Evolutionary conservation across 306 rosid species (phyloP).

Genomic region (Acacia confusa): DNA sequence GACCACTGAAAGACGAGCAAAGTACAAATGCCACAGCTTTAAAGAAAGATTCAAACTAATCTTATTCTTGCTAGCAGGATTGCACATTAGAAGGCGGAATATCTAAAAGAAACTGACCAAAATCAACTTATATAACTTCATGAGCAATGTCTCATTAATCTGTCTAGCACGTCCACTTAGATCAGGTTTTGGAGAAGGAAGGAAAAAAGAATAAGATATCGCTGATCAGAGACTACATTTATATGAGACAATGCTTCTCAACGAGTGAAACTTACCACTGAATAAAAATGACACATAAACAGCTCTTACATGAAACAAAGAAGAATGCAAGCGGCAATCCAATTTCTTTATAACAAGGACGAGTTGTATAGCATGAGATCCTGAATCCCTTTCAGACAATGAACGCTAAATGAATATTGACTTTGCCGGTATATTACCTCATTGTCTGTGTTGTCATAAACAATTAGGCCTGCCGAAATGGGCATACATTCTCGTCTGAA

Average conservation of each 20-base stretch:
- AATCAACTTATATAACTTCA: slow-evolving; percentile 8
- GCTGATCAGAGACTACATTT: slow-evolving; percentile 25
- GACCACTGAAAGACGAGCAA: not conserved
- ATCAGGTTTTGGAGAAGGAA: slow-evolving; percentile 6
- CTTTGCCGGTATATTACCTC: slow-evolving; percentile 23
- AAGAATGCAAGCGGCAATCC: slow-evolving; percentile 28
- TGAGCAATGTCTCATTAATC: slow-evolving; percentile 10
- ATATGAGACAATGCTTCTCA: slow-evolving; percentile 28
- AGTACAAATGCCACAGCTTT: not conserved
- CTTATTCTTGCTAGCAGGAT: not conserved
- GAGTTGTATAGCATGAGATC: slow-evolving; percentile 22
- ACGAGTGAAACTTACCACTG: slow-evolving; percentile 25
- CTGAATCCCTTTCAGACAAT: slow-evolving; percentile 29
- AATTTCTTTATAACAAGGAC: slow-evolving; percentile 35
- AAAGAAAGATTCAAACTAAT: not conserved
- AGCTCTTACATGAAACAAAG: slow-evolving; percentile 26
- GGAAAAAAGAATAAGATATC: slow-evolving; percentile 12
- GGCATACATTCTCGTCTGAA: slow-evolving; percentile 19
- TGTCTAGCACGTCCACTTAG: slow-evolving; percentile 15
- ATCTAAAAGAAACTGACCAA: not conserved
- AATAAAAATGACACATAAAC: slow-evolving; percentile 32
- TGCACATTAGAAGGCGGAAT: not conserved
- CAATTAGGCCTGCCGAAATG: slow-evolving; percentile 26
- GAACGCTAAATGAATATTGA: slow-evolving; percentile 26
- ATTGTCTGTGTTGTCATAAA: slow-evolving; percentile 33